A percentile compares a stretch with the other conserved stretches of the same genome.
Conservation (phyloP, 2,329 filamentous ascomycete genomes). For the Cladosporium cucumerinum region DNA sequence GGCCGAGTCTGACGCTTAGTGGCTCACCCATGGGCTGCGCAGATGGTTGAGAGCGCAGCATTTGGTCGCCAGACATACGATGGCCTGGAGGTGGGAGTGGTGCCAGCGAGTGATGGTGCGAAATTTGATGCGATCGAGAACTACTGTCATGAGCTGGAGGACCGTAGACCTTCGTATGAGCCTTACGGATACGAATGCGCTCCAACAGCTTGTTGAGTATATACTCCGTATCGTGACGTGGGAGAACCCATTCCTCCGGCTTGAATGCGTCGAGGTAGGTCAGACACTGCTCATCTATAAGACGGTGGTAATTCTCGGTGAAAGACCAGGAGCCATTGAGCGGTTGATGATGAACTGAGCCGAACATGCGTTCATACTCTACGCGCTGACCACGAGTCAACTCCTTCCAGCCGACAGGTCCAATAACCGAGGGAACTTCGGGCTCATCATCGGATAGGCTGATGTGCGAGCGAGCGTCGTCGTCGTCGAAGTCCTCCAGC, state of each 20-base stretch:
- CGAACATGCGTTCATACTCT: constrained; percentile 22
- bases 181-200: constrained; percentile 26
- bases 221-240: constrained; percentile 21
- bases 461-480: constrained; percentile 26
- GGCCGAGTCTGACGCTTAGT: not conserved
- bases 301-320: constrained; percentile 30
- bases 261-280: constrained; percentile 30
- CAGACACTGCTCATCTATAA: constrained; percentile 26
- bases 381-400: constrained; percentile 1
- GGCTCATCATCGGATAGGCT: constrained; percentile 20
- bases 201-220: constrained; percentile 27
- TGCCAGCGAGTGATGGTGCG: not conserved
- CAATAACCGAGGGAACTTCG: not conserved
- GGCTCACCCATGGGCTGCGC: not conserved
- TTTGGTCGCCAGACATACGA: not conserved
- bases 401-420: not conserved
- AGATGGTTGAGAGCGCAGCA: not conserved
- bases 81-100: not conserved
- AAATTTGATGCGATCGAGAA: not conserved
- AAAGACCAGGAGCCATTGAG: constrained; percentile 25
- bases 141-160: not conserved
- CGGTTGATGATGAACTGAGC: constrained; percentile 19
- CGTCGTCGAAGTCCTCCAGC: constrained; percentile 17
- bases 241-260: constrained; percentile 25
- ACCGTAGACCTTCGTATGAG: constrained; percentile 29